phyloP scores from a whole-genome alignment of 1,139 yeast genomes.

The Lodderomyces parapsilosis region DNA sequence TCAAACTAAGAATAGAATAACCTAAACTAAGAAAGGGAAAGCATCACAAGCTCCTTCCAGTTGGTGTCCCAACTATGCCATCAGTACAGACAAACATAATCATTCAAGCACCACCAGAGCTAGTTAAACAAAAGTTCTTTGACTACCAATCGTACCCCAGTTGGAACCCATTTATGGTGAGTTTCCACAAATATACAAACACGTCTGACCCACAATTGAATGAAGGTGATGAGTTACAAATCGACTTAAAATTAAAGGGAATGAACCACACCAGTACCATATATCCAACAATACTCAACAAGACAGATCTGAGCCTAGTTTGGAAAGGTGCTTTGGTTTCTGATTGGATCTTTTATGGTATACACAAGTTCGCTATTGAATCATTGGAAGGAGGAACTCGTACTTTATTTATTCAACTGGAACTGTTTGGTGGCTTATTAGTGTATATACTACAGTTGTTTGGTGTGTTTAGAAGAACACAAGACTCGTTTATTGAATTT shows the following conservation, averaged over 20 bases:
- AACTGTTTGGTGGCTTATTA: constrained; percentile 17
- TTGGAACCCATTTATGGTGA: constrained; percentile 18
- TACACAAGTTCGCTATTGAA: constrained; percentile 15
- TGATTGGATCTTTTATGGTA: constrained; percentile 16
- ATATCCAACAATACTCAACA: constrained; percentile 13
- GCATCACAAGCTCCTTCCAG: no score
- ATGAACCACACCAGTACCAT: constrained; percentile 12
- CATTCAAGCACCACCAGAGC: constrained; percentile 15
- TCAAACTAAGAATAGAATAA: no score
- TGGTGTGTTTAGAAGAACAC: constrained; percentile 13
- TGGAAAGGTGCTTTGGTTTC: constrained; percentile 17
- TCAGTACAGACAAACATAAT: constrained; percentile 13
- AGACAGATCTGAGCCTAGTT: constrained; percentile 10
- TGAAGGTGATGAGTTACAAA: constrained; percentile 15
- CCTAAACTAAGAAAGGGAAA: no score
- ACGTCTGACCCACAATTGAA: constrained; percentile 7
- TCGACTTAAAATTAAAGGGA: constrained; percentile 16
- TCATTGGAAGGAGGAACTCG: constrained; percentile 11
- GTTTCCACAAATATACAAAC: constrained; percentile 14
- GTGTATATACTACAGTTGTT: constrained; percentile 10
- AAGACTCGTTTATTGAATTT: constrained; percentile 13
- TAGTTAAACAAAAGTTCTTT: constrained; percentile 14
- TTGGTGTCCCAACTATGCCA: constrained; percentile 7
- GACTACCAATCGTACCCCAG: constrained; percentile 13
- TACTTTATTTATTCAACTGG: constrained; percentile 16